Evolutionary conservation across 2,329 filamentous ascomycete species (phyloP), one percentile per base, ranked within the genome.

Genomic region (Fusarium sp.): DNA sequence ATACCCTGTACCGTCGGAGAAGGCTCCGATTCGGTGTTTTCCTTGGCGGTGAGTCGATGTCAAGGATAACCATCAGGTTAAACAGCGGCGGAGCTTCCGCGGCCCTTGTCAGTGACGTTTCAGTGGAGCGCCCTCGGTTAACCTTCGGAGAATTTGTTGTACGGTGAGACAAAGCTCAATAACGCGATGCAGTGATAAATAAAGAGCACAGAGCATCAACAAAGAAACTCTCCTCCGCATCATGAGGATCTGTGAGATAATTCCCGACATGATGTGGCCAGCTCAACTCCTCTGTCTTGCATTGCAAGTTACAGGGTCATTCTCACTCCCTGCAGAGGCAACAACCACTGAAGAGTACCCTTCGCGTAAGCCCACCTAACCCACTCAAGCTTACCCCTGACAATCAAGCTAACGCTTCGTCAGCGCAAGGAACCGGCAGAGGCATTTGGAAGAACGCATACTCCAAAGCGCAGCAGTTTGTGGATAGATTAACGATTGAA

Each of bases 401-500:
- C 20, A 13, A 4, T 5, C 24, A 41, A 46, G 50, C 68, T 70
- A 57, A 69, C 23, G 10, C 24, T 24, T 21, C 10, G 12, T n/a
- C 57, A 74, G 67, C 69, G 7, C 31, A 37, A 47, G 66, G 59
- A 11, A 18, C 26, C 3, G 71, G 69, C 5, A 65, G 28, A 47
- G 82, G 80, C 3, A 60, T 58, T 28, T 92, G 90, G 90, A 80
- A 81, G 10, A 80, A 81, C 26, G 88, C 89, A 41, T 91, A 91
- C 72, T 78, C 78, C 42, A 87, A 85, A 65, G 89, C 90, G 3
- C 81, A 84, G 33, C 75, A 79, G 3, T 77, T 92, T 4, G 89
- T 91, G 12, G 79, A 80, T 28, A 84, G 86, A 52, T 87, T 92
- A 85, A 92, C 89, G 0, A 77, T 92, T 3, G 89, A 89, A 15